These are phyloP conservation scores for Anisodus acutangulus DNA, from an alignment of 257 asterid species.

Conservation along the genomic window DNA sequence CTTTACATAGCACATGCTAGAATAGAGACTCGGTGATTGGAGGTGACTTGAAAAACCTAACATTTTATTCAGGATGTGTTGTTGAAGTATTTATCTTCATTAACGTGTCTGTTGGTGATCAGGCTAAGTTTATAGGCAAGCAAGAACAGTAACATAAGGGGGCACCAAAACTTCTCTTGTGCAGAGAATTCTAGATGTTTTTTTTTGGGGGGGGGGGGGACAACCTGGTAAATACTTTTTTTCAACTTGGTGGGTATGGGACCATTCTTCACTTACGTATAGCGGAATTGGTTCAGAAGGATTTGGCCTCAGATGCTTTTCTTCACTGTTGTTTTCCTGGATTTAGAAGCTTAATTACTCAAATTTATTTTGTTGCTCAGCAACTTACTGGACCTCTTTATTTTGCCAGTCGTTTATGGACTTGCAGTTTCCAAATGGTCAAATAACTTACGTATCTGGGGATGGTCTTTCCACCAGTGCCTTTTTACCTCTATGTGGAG, in stretches of 20 bases:
- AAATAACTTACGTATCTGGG: conserved; percentile 85
- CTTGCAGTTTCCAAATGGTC: conserved; percentile 97
- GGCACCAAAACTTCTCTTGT: not conserved
- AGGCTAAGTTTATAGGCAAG: not conserved
- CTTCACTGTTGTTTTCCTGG: not conserved
- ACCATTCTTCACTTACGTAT: not conserved
- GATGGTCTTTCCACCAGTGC: conserved; percentile 96
- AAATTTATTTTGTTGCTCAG: not conserved
- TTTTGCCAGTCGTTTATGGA: conserved; percentile 91
- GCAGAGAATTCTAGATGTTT: not conserved
- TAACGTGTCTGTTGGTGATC: not conserved
- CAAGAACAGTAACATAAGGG: not conserved
- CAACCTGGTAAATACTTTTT: not conserved
- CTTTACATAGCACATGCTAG: not conserved
- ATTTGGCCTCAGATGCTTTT: conserved; percentile 15
- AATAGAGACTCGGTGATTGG: not conserved
- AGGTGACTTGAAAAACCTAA: not conserved
- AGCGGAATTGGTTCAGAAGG: not conserved
- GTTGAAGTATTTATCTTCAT: not conserved
- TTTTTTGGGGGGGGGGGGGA: not conserved
- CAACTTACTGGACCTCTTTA: conserved; percentile 3
- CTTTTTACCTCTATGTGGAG: conserved; percentile 82
- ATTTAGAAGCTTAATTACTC: conserved; percentile 17
- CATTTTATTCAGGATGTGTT: not conserved
- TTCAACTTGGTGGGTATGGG: conserved; percentile 10